A percentile compares a stretch with the other conserved stretches of the same genome.
These are phyloP conservation scores for Blastobotrys terrestris DNA, from an alignment of 805 yeast species.

Conservation along the genomic window DNA sequence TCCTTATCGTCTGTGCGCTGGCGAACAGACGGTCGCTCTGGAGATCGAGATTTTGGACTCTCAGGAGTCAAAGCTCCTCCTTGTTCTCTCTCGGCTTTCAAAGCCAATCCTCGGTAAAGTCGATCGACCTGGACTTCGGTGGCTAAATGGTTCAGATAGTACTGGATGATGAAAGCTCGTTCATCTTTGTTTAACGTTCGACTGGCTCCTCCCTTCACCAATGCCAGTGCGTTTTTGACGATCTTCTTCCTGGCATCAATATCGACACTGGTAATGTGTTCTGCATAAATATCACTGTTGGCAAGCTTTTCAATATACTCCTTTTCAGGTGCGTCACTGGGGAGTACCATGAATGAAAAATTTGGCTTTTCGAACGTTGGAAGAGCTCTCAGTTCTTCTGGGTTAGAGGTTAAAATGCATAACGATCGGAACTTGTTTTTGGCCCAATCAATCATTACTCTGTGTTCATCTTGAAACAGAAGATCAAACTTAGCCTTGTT, in stretches of 20 bases:
- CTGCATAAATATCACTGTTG: conserved; percentile 48
- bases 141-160: conserved; percentile 48
- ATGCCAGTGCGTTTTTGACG: conserved; percentile 32
- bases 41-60: not conserved
- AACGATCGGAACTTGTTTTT: conserved; percentile 61
- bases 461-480: conserved; percentile 48
- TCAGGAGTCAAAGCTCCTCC: conserved; percentile 22
- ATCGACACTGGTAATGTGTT: conserved; percentile 40
- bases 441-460: conserved; percentile 59
- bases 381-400: conserved; percentile 33
- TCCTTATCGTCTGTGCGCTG: too few species aligned
- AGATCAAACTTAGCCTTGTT: conserved; percentile 42
- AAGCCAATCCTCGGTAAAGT: conserved; percentile 43
- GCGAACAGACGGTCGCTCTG: not conserved
- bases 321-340: conserved; percentile 32
- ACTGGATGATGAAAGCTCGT: conserved; percentile 40
- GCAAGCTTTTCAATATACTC: conserved; percentile 40
- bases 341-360: conserved; percentile 34
- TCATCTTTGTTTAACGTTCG: conserved; percentile 31
- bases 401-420: conserved; percentile 48
- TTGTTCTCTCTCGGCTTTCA: not conserved
- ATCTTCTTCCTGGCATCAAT: conserved; percentile 36
- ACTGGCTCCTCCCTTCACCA: conserved; percentile 6
- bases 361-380: conserved; percentile 28
- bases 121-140: conserved; percentile 61